phyloP scores from a whole-genome alignment of 1,284 basidiomycete species.

The Phlebopus sp. region DNA sequence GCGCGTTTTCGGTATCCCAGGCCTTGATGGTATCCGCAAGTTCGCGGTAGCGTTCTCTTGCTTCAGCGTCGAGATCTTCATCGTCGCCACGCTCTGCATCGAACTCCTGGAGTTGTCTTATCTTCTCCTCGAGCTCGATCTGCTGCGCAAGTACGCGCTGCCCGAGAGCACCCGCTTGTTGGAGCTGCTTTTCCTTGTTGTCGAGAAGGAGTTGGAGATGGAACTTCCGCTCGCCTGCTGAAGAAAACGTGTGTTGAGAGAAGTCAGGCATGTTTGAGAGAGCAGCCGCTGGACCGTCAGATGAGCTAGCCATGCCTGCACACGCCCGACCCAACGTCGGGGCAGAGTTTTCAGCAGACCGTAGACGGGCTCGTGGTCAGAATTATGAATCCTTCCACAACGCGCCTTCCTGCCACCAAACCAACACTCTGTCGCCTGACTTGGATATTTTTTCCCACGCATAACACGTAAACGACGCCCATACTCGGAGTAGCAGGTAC shows the following conservation, averaged over 20 bases:
- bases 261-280: slow-evolving; percentile 26
- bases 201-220: slow-evolving; percentile 81
- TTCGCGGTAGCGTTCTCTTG: slow-evolving; percentile 70
- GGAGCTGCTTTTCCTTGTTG: slow-evolving; percentile 85
- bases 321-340: slow-evolving; percentile 13
- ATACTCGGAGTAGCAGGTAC: too few species aligned
- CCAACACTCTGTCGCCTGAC: slow-evolving; percentile 9
- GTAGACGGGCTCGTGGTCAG: slow-evolving; percentile 8
- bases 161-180: slow-evolving; percentile 86
- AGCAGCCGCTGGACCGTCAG: slow-evolving; percentile 25
- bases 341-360: slow-evolving; percentile 15
- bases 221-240: slow-evolving; percentile 64
- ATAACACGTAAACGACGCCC: background rate
- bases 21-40: slow-evolving; percentile 71
- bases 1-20: slow-evolving; percentile 85
- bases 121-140: slow-evolving; percentile 85
- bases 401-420: slow-evolving; percentile 6
- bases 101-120: slow-evolving; percentile 73
- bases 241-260: slow-evolving; percentile 36
- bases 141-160: slow-evolving; percentile 90
- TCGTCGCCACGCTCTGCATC: slow-evolving; percentile 59
- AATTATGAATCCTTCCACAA: slow-evolving; percentile 3
- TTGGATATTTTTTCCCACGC: slow-evolving; percentile 20
- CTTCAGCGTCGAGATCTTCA: slow-evolving; percentile 60
- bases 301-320: slow-evolving; percentile 29